Base-by-base conservation (phyloP, 345 rosid species). In the Acer negundo region DNA sequence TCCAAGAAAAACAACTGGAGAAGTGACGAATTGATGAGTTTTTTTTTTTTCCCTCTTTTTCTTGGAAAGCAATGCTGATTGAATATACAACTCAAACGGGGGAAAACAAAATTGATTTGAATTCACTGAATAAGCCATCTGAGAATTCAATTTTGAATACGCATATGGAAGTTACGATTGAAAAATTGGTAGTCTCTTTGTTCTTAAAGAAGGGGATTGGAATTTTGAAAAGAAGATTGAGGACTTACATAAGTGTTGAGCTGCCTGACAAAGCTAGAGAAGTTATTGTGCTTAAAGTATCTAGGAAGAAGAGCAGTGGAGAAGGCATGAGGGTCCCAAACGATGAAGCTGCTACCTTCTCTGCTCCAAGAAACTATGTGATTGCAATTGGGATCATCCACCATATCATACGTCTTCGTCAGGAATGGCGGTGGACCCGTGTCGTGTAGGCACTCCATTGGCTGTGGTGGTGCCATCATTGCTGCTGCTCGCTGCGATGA, bases 231-330 rank as follows among this genome's bases (percentile, higher is more conserved):
- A 56, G 69, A 10, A 65, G 51, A 63, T 35, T 35, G 22, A 59
- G 22, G 17, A 83, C 98, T 84, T 79, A 93, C 98, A 62, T 95
- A 95, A 78, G 98, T 95, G 71, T 95, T 93, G 42, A 95, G 89
- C 76, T 95, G 98, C 74, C 98, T 87, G 79, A 95, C 92, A 77
- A 95, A 95, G 79, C 98, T 93, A 56, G 97, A 93, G 87, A 92
- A 95, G 77, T 95, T 95, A 79, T 89, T 95, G 86, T 95, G 98
- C 89, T 95, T 95, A 90, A 95, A 95, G 82, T 80, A 87, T 9
- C 85, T 78, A 40, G 94, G 98, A 66, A 95, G 95, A 56, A 93
- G 90, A 73, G 65, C 62, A 6, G 87, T 77, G 31, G 97, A 87
- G 82, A 95, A 89, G 51, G 86, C 84, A 64, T 91, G 83, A 62